Conservation (phyloP, 2,329 filamentous ascomycete species). For the Coniosporium tulheliwenetii region DNA sequence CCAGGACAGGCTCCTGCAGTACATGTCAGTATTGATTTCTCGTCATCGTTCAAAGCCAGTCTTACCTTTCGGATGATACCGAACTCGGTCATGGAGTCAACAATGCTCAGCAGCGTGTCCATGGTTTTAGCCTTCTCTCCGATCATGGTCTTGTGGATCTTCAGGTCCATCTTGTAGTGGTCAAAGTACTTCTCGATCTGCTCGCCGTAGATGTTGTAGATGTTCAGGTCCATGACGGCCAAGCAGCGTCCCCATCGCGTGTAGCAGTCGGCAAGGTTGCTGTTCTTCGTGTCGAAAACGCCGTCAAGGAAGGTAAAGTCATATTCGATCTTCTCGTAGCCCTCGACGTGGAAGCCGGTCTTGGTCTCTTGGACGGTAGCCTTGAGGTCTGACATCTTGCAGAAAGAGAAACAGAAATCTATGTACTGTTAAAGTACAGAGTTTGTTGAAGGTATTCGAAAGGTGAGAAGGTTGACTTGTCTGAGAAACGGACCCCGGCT, state of each 20-base stretch:
- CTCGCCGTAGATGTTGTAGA: conserved; percentile 50
- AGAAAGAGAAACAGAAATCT: conserved; percentile 1
- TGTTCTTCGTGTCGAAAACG: conserved; percentile 45
- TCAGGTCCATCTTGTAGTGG: conserved; percentile 44
- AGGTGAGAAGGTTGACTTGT: no score
- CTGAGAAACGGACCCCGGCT: no score
- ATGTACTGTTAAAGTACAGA: conserved; percentile 1
- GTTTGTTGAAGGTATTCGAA: background rate
- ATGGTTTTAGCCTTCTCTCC: conserved; percentile 63
- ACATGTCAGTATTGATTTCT: conserved; percentile 1
- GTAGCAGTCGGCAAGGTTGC: conserved; percentile 50
- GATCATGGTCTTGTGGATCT: conserved; percentile 58
- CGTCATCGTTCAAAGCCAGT: no score
- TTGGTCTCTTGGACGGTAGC: conserved; percentile 48
- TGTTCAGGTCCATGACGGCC: conserved; percentile 56
- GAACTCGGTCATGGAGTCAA: conserved; percentile 60
- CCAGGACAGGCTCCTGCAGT: conserved; percentile 44
- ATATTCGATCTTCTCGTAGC: conserved; percentile 63
- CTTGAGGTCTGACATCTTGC: conserved; percentile 52
- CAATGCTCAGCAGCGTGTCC: conserved; percentile 51
- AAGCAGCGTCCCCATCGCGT: conserved; percentile 48
- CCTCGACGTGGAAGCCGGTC: conserved; percentile 53
- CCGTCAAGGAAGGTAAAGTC: conserved; percentile 60
- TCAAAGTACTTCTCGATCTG: conserved; percentile 53
- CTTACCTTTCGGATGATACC: conserved; percentile 48